A percentile compares a stretch with the other conserved stretches of the same genome.
These are phyloP conservation scores for Aspergillus spinulosporus DNA, from an alignment of 2,329 filamentous ascomycete genomes.

Conservation along the genomic window DNA sequence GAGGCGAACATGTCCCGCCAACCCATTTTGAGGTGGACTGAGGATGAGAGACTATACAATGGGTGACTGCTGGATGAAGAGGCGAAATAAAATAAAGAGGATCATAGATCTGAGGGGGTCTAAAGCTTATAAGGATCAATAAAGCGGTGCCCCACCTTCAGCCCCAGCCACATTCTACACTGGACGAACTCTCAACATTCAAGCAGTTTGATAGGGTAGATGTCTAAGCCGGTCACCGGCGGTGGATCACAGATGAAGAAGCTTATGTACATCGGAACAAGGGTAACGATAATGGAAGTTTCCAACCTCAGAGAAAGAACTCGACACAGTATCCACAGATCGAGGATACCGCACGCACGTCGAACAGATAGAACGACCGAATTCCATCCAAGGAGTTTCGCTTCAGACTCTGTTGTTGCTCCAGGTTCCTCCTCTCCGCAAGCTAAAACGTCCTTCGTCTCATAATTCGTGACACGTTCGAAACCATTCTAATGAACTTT, in stretches of 20 bases:
- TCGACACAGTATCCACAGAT: slow-evolving; percentile 15
- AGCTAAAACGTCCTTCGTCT: slow-evolving; percentile 29
- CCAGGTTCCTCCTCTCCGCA: slow-evolving; percentile 21
- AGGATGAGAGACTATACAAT: not conserved
- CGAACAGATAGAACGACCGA: slow-evolving; percentile 12
- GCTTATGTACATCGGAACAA: slow-evolving; percentile 41
- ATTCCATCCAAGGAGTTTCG: slow-evolving; percentile 12
- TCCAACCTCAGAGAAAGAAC: slow-evolving; percentile 18
- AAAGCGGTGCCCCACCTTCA: slow-evolving; percentile 6
- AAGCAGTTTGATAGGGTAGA: slow-evolving; percentile 5
- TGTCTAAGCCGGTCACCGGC: slow-evolving; percentile 29
- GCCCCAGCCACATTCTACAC: slow-evolving; percentile 11
- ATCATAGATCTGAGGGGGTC: not conserved
- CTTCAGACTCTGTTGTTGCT: slow-evolving; percentile 17
- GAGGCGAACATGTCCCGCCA: slow-evolving; percentile 39
- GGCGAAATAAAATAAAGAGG: too few relatives aligned
- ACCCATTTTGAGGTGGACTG: slow-evolving; percentile 33
- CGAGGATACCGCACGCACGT: slow-evolving; percentile 14
- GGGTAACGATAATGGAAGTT: slow-evolving; percentile 25
- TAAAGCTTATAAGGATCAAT: slow-evolving; percentile 2
- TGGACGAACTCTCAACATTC: not conserved
- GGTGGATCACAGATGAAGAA: slow-evolving; percentile 24
- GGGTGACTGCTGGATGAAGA: not conserved
- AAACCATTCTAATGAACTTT: slow-evolving; percentile 28
- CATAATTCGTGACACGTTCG: slow-evolving; percentile 30